These are phyloP conservation scores for Saccharomycopsis malanga DNA, from an alignment of 805 yeast genomes.

Conservation along the genomic window DNA sequence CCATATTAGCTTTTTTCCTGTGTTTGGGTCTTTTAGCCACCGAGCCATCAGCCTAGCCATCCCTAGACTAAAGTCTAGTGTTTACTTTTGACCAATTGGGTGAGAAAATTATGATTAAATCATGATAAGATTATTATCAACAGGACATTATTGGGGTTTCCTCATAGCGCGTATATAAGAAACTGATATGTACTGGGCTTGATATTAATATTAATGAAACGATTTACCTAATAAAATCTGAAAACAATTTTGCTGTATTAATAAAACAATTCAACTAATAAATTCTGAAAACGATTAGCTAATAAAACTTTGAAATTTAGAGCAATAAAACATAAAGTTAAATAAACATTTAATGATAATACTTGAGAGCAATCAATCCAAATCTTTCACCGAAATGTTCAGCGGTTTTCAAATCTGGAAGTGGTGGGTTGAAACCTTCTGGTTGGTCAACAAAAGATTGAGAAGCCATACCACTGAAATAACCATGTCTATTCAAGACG, in stretches of 20 bases:
- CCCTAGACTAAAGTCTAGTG: too few relatives aligned
- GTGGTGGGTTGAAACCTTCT: background rate
- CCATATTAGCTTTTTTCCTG: too few relatives aligned
- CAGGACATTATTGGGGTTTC: too few relatives aligned
- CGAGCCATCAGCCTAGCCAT: slow-evolving; percentile 79
- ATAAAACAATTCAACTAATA: background rate
- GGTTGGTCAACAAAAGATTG: slow-evolving; percentile 7
- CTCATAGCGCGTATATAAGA: too few relatives aligned
- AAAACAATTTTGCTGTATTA: background rate
- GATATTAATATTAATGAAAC: slow-evolving; percentile 69
- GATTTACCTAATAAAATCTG: slow-evolving; percentile 35
- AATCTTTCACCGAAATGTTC: slow-evolving; percentile 11
- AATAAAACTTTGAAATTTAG: background rate
- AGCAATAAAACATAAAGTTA: background rate
- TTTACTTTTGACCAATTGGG: too few relatives aligned
- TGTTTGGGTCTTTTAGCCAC: too few relatives aligned
- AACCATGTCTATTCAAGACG: slow-evolving; percentile 10
- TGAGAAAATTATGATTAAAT: too few relatives aligned
- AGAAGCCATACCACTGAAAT: slow-evolving; percentile 9
- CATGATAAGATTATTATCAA: slow-evolving; percentile 59
- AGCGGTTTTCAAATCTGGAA: slow-evolving; percentile 7
- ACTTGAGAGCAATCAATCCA: slow-evolving; percentile 9
- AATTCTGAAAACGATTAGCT: background rate
- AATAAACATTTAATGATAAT: slow-evolving; percentile 2
- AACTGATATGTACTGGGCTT: too few relatives aligned